These are phyloP conservation scores for Russula lepida DNA, from an alignment of 768 basidiomycete genomes.

Conservation along the genomic window DNA sequence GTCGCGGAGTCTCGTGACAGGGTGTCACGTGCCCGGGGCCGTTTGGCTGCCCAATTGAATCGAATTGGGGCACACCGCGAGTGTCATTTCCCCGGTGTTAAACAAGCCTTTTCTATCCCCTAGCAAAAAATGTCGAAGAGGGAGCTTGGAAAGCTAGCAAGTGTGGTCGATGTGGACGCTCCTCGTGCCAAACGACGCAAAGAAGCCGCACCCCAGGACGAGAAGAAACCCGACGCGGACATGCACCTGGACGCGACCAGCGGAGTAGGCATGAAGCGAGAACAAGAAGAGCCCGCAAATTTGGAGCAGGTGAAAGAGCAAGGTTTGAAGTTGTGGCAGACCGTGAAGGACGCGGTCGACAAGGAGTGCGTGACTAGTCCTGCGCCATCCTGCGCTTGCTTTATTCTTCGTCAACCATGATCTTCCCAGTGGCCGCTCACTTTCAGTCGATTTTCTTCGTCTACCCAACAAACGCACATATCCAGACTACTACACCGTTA, in stretches of 20 bases:
- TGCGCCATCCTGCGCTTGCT: conserved; percentile 24
- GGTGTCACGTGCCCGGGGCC: background rate
- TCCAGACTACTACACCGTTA: conserved; percentile 80
- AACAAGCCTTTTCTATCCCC: background rate
- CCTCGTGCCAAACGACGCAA: conserved; percentile 47
- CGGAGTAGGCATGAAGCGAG: conserved; percentile 26
- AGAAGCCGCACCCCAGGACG: conserved; percentile 31
- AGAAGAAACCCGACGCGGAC: conserved; percentile 36
- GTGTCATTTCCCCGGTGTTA: conserved; percentile 3
- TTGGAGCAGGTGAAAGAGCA: conserved; percentile 46
- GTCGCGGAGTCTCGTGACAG: background rate
- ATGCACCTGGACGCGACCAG: conserved; percentile 29
- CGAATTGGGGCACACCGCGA: conserved; percentile 8
- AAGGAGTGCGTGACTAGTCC: conserved; percentile 70
- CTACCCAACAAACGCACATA: conserved; percentile 65
- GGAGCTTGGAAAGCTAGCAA: conserved; percentile 36
- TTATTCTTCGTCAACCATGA: conserved; percentile 25
- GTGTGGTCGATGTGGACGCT: conserved; percentile 35
- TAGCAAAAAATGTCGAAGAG: conserved; percentile 38
- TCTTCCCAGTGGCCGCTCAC: conserved; percentile 46
- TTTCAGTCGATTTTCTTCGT: conserved; percentile 59
- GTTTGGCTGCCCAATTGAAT: conserved; percentile 1
- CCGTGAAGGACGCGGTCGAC: conserved; percentile 73
- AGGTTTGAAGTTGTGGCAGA: conserved; percentile 67
- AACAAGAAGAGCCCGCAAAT: conserved; percentile 22